Evolutionary conservation across 352 stramenopile species (phyloP).

Genomic region (Globisporangium acanthophoron): DNA sequence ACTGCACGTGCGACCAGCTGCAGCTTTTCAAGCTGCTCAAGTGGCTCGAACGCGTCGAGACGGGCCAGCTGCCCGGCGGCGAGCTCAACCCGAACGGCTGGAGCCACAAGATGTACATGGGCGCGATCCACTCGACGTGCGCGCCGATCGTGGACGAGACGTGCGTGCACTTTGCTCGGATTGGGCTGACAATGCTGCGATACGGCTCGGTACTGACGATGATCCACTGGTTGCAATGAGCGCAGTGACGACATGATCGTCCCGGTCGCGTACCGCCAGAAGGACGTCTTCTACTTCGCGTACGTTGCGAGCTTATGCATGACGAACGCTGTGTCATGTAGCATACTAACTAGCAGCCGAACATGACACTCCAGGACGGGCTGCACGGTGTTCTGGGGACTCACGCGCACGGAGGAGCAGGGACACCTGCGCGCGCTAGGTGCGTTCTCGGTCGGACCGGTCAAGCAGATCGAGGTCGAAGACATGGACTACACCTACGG

Average conservation of each 20-base stretch:
- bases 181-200: background rate
- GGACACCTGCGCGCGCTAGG: constrained; percentile 54
- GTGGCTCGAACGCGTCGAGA: constrained; percentile 79
- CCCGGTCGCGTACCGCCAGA: constrained; percentile 55
- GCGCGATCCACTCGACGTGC: constrained; percentile 73
- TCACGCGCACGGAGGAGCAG: constrained; percentile 77
- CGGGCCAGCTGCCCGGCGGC: constrained; percentile 62
- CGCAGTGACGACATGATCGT: constrained; percentile 27
- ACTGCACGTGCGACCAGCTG: constrained; percentile 81
- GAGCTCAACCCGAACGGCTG: constrained; percentile 77
- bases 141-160: constrained; percentile 33
- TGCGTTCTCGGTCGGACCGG: constrained; percentile 54
- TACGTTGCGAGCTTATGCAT: constrained; percentile 16
- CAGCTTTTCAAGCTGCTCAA: constrained; percentile 86
- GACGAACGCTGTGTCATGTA: no score
- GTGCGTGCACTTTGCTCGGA: constrained; percentile 18
- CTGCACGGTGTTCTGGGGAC: constrained; percentile 88
- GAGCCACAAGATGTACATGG: constrained; percentile 87
- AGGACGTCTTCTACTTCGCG: constrained; percentile 86
- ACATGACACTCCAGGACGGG: constrained; percentile 38
- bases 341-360: no score
- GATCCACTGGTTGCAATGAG: background rate
- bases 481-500: constrained; percentile 89
- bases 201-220: background rate
- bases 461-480: constrained; percentile 85